Evolutionary conservation across 2,329 filamentous ascomycete genomes (phyloP), one percentile per base, ranked within the genome.

Genomic region (Trichoderma citrinoviride): DNA sequence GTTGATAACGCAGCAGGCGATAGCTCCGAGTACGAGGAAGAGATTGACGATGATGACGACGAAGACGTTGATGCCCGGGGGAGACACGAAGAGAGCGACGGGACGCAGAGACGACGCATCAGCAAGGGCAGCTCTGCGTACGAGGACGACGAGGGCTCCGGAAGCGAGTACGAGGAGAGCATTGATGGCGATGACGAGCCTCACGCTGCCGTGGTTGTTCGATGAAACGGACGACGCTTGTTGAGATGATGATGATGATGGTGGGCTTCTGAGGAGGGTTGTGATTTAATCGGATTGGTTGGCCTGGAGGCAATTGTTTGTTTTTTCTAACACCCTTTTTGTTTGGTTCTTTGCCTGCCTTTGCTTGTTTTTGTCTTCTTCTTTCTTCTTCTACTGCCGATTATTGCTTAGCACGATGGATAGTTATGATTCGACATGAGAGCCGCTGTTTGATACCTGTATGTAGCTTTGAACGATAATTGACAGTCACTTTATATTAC

Each of bases 41-140:
- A 67, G 10, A 61, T 64, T 43, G 69, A 69, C 46, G 47, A 62
- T 8, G 56, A 66, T 12, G 65, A 61, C 6, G 69, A 67, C 2
- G 70, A 70, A 6, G 70, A 67, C 2, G 70, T 70, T 10, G 64
- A 54, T 19, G 49, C 49, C 19, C 17, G 27, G 15, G 64, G 61
- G 7, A 79, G 78, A 25, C 76, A 76, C 21, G 76, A 76, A 27
- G 75, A 72, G 8, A 87, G 83, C 70, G 86, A 90, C 1, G 81
- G 79, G 23, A 85, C 81, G 6, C 73, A 83, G 65, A 76, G 83
- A 47, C 75, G 82, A 49, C 75, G 82, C 64, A 79, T 77, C 46
- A 84, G 82, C 68, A 74, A 78, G 12, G 81, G 79, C 46, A 83
- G 80, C 7, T 82, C 82, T 2, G 78, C 83, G 43, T 76, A 83